phyloP scores from a whole-genome alignment of 2,329 filamentous ascomycete species.

The Paraphoma sp. region DNA sequence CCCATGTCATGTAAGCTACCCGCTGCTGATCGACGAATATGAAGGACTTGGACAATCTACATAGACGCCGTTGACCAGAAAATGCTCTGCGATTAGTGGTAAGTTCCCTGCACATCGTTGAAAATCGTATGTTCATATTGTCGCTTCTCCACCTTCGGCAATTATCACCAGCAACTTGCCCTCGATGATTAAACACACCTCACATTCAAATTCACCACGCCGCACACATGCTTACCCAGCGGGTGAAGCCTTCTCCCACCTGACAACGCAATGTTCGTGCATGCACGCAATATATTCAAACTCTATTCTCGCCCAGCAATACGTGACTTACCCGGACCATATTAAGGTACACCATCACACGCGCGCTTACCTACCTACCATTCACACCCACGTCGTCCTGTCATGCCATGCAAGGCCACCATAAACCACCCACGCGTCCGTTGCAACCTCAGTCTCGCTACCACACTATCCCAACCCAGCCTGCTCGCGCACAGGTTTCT shows the following conservation, averaged over 20 bases:
- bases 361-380: background rate
- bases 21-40: background rate
- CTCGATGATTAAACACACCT: background rate
- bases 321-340: slow-evolving; percentile 1
- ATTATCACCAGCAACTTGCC: background rate
- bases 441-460: background rate
- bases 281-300: background rate
- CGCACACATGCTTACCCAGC: slow-evolving; percentile 5
- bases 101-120: too few species aligned
- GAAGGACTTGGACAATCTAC: background rate
- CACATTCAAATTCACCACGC: background rate
- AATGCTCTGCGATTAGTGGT: background rate
- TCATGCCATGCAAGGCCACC: too few species aligned
- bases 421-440: background rate
- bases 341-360: slow-evolving; percentile 2
- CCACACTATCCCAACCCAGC: background rate
- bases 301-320: background rate
- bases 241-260: background rate
- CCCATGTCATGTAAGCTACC: background rate
- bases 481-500: too few species aligned
- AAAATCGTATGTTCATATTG: too few species aligned
- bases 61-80: background rate
- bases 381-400: background rate
- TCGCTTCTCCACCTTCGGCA: background rate
- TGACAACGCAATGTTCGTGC: background rate